Conservation (phyloP, 345 rosid genomes). For the Limnanthes douglasii region DNA sequence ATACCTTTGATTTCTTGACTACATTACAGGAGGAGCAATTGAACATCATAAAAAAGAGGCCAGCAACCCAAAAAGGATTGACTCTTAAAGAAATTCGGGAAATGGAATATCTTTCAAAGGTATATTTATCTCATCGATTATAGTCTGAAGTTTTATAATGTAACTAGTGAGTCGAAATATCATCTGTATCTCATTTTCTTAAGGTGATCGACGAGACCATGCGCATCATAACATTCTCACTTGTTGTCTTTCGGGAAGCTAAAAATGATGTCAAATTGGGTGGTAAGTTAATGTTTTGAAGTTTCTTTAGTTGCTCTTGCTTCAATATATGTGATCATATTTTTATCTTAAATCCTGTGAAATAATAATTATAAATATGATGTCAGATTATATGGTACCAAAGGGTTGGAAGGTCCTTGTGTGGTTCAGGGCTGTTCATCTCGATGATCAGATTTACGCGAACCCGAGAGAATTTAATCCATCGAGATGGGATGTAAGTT, state of each 20-base stretch:
- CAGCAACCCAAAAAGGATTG: slow-evolving; percentile 33
- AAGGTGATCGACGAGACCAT: slow-evolving; percentile 50
- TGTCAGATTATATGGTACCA: slow-evolving; percentile 31
- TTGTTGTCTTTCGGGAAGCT: slow-evolving; percentile 30
- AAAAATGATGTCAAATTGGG: slow-evolving; percentile 20
- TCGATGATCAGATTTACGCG: slow-evolving; percentile 21
- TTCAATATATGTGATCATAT: neutral
- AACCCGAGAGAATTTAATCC: slow-evolving; percentile 26
- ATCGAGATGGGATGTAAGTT: slow-evolving; percentile 36
- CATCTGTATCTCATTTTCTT: slow-evolving; percentile 1
- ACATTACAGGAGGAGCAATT: slow-evolving; percentile 49
- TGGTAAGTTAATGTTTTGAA: slow-evolving; percentile 15
- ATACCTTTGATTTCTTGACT: neutral
- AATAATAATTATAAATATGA: slow-evolving; percentile 1
- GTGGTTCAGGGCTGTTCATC: slow-evolving; percentile 31
- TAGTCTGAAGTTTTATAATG: no score
- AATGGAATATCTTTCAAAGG: slow-evolving; percentile 37
- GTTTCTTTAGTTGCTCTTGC: neutral
- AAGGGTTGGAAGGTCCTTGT: slow-evolving; percentile 46
- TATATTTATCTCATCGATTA: neutral
- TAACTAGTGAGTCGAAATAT: neutral
- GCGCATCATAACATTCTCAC: slow-evolving; percentile 27
- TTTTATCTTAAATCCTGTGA: neutral
- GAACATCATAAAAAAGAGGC: slow-evolving; percentile 27
- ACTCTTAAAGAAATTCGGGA: slow-evolving; percentile 50